Base-by-base conservation (phyloP, 441 rosid species). In the Adansonia gregorii region DNA sequence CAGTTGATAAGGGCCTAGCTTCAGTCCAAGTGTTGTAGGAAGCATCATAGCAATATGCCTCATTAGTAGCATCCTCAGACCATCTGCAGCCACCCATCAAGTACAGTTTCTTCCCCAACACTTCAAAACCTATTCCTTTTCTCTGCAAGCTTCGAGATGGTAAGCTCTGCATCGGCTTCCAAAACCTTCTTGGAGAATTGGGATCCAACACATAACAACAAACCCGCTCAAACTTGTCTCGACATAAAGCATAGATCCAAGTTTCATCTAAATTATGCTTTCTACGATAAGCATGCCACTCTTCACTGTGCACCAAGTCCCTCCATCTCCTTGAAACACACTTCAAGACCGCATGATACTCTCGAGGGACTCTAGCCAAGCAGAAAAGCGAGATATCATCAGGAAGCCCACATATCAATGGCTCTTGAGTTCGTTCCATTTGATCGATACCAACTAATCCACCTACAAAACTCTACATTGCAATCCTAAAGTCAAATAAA, bases 281-380 rank as follows among this genome's bases (percentile, higher is more conserved):
- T 60, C 20, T 80, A 17, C 97, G 89, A 79, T 90, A 91, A 12
- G 77, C 82, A 61, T 64, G 81, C 77, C 89, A 86, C 70, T 88
- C 95, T 67, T 90, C 88, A 20, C 97, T 80, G 80, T 85, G 85
- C 66, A 92, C 77, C 14, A 89, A 76, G 58, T 87, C 94, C 82
- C 91, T 88, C 98, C 98, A 94, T 81, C 87, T 82, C 80, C 85
- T 91, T 14, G 92, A 94, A 80, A 92, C 97, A 64, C 92, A 89
- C 74, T 90, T 91, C 73, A 92, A 81, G 12, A 83, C 79, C 0
- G 83, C 7, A 51, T 87, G 90, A 67, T 82, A 90, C 72, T 73
- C 83, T 65, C 94, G 73, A 19, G 92, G 94, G 66, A 90, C 87
- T 78, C 92, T 84, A 61, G 92, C 94, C 85, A 88, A 80, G 79